Evolutionary conservation across 2,329 filamentous ascomycete genomes (phyloP).

Genomic region (Xylaria arbuscula): DNA sequence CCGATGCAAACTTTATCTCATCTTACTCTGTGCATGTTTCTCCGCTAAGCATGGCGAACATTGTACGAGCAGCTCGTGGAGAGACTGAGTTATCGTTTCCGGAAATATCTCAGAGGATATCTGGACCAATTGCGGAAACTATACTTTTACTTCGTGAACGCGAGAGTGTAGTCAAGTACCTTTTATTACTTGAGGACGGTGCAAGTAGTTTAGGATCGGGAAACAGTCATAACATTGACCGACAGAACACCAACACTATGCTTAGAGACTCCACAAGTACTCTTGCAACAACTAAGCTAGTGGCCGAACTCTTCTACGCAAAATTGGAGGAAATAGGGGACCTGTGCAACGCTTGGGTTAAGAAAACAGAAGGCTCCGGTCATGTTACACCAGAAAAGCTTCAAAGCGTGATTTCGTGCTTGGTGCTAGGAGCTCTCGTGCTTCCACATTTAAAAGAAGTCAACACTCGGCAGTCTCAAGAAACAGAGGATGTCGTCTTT

Average conservation of each 20-base stretch:
- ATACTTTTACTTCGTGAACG: constrained; percentile 59
- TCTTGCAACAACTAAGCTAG: constrained; percentile 61
- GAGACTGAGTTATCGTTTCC: constrained; percentile 50
- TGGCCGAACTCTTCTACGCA: constrained; percentile 65
- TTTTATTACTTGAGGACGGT: constrained; percentile 62
- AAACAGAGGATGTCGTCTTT: constrained; percentile 59
- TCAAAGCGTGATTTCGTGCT: constrained; percentile 63
- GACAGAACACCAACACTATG: constrained; percentile 37
- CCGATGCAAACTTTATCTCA: constrained; percentile 74
- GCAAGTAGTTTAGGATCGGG: constrained; percentile 29
- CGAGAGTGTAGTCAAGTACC: constrained; percentile 62
- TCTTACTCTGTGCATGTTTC: constrained; percentile 72
- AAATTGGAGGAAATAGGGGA: constrained; percentile 63
- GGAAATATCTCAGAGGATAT: constrained; percentile 54
- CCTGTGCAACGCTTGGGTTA: constrained; percentile 61
- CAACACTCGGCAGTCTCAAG: constrained; percentile 61
- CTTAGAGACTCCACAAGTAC: constrained; percentile 52
- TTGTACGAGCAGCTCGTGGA: constrained; percentile 78
- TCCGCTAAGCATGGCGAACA: constrained; percentile 72
- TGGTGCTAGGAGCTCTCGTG: constrained; percentile 58
- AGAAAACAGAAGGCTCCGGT: constrained; percentile 56
- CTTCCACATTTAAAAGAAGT: constrained; percentile 60
- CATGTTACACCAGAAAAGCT: constrained; percentile 65
- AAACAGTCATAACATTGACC: constrained; percentile 13
- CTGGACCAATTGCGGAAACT: constrained; percentile 61